phyloP scores from a whole-genome alignment of 768 basidiomycete species.

The Megacollybia marginata region DNA sequence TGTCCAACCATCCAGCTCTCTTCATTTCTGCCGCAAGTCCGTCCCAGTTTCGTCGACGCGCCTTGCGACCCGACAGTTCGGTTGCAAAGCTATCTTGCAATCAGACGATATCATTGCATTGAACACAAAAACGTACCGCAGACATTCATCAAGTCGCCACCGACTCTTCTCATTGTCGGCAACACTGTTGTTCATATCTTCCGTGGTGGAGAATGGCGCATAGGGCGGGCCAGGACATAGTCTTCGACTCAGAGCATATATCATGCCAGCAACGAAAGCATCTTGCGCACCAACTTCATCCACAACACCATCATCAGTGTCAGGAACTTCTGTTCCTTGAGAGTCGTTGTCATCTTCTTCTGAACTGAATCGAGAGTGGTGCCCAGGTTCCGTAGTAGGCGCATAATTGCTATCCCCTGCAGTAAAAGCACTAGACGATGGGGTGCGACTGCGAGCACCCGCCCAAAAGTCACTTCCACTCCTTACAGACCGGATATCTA shows the following conservation, averaged over 20 bases:
- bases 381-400: constrained; percentile 4
- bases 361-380: constrained; percentile 5
- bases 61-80: constrained; percentile 74
- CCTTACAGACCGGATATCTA: constrained; percentile 39
- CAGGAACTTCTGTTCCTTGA: constrained; percentile 50
- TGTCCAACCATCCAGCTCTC: constrained; percentile 69
- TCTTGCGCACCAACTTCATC: constrained; percentile 78
- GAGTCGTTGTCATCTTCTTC: constrained; percentile 52
- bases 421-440: constrained; percentile 51
- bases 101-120: neutral
- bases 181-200: constrained; percentile 19
- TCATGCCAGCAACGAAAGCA: constrained; percentile 85
- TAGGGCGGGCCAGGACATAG: constrained; percentile 74
- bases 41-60: constrained; percentile 52
- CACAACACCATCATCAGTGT: constrained; percentile 34
- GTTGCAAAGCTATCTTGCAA: constrained; percentile 61
- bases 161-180: constrained; percentile 39
- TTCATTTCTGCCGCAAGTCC: constrained; percentile 71
- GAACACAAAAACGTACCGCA: constrained; percentile 41
- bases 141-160: constrained; percentile 79
- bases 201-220: constrained; percentile 44
- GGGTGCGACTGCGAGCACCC: constrained; percentile 43
- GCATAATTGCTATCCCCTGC: constrained; percentile 19
- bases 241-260: constrained; percentile 68
- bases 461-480: constrained; percentile 80